Conservation (phyloP, 2,329 filamentous ascomycete genomes). For the Colletotrichum sp. region DNA sequence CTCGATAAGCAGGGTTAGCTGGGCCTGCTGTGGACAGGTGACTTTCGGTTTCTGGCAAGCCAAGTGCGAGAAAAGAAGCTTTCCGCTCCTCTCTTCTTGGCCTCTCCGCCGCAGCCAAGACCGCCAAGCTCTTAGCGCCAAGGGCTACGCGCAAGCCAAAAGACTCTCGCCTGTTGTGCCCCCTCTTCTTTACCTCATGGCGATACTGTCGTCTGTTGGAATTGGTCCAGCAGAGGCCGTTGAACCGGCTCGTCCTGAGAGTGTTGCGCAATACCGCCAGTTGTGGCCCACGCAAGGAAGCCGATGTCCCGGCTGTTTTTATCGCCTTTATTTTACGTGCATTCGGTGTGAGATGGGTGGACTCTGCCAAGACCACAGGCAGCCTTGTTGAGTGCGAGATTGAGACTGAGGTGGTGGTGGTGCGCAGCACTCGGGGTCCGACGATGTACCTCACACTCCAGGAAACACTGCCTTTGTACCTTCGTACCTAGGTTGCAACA, state of each 20-base stretch:
- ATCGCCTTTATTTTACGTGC: not conserved
- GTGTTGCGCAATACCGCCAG: constrained; percentile 19
- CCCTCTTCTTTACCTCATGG: not conserved
- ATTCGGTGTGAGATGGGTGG: not conserved
- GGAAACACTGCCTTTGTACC: not conserved
- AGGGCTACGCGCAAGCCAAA: constrained; percentile 20
- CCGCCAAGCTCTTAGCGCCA: constrained; percentile 17
- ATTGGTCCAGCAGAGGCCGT: constrained; percentile 11
- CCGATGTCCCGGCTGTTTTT: constrained; percentile 5
- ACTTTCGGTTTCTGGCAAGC: constrained; percentile 2
- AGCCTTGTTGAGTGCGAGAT: not conserved
- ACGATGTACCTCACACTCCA: not conserved
- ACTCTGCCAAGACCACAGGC: constrained; percentile 3
- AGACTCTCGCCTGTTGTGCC: constrained; percentile 1
- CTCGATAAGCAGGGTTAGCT: not conserved
- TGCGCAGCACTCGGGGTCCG: constrained; percentile 3
- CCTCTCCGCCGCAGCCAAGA: constrained; percentile 23
- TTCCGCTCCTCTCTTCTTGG: constrained; percentile 23
- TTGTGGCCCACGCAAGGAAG: constrained; percentile 16
- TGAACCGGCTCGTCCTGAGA: constrained; percentile 17
- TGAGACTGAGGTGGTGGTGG: not conserved
- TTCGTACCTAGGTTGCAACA: not conserved
- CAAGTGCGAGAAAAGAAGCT: constrained; percentile 19
- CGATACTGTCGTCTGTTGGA: not conserved
- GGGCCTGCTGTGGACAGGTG: not conserved